Evolutionary conservation across 1,284 basidiomycete species (phyloP), one percentile per base, ranked within the genome.

Genomic region (Albatrellus sp.): DNA sequence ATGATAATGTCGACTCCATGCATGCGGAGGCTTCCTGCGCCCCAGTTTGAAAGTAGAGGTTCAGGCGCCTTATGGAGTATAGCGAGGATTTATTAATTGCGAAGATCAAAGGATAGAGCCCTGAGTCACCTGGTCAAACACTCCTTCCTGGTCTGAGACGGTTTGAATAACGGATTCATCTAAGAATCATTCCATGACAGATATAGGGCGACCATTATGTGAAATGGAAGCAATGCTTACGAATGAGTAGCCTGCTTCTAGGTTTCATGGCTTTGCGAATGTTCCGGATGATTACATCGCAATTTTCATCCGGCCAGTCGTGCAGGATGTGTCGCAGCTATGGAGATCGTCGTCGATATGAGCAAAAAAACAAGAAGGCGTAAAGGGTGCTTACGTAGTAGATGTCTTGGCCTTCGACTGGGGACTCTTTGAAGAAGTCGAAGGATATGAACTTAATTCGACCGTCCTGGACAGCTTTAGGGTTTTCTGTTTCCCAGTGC

Each of bases 241-340:
- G 39, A 29, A 41, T 41, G 20, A 41, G 28, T n/a, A 41, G 39
- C 19, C 39, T 24, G 19, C 39, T 41, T 10, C 13, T n/a, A n/a
- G 39, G 39, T 7, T 13, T 11, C 20, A 31, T 31, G 20, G 39
- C 19, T 17, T 24, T 41, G 17, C 39, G 20, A n/a, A 41, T 9
- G 19, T 41, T 41, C 5, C 13, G n/a, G 20, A 41, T n/a, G 6
- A 41, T 41, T 14, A 10, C 31, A 20, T 14, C n/a, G n/a, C 19
- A 41, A 10, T 41, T 29, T 20, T 11, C 20, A n/a, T 41, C 28
- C 5, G 28, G 19, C 39, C 39, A 41, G 28, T 41, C 39, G 19
- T 41, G 39, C 39, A 41, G 13, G 19, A 41, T 29, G 31, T 41
- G 39, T n/a, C 39, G 39, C 5, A 41, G n/a, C 39, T 41, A 29